Evolutionary conservation across 345 rosid genomes (phyloP).

Genomic region (Syzygium aromaticum): DNA sequence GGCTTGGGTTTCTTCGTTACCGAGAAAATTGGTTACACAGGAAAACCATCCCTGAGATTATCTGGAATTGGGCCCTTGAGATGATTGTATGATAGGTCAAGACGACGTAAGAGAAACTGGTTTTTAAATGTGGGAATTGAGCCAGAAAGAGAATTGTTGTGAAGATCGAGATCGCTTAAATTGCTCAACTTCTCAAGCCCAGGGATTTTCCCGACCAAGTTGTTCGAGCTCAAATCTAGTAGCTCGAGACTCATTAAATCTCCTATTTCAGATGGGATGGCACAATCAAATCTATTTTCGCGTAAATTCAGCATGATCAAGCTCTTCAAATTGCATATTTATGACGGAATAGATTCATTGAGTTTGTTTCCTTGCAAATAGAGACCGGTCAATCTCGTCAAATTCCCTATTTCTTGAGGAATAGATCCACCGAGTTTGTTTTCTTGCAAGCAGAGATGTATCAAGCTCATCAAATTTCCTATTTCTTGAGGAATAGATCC

Average conservation of each 20-base stretch:
- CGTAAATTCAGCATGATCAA: background rate
- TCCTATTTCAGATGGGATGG: background rate
- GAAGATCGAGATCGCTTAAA: background rate
- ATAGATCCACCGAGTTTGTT: too few species aligned
- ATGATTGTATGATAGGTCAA: background rate
- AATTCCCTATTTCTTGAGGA: too few species aligned
- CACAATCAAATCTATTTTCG: too few species aligned
- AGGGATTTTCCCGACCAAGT: too few species aligned
- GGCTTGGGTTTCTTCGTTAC: background rate
- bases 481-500: too few species aligned
- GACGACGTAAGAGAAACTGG: too few species aligned
- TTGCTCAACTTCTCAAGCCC: too few species aligned
- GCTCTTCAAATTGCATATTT: background rate
- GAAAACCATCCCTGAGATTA: accelerated
- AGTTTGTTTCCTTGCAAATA: background rate
- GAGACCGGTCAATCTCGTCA: background rate
- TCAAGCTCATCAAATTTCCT: background rate
- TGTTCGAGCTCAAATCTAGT: too few species aligned
- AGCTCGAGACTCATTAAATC: too few species aligned
- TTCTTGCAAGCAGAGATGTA: too few species aligned
- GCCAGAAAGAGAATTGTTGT: background rate
- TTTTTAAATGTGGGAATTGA: background rate
- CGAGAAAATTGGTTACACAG: background rate
- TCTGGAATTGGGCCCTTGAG: background rate
- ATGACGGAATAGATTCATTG: background rate